Evolutionary conservation across 192 early-diverging fungal species (phyloP).

Genomic region (Coemansia sp.): DNA sequence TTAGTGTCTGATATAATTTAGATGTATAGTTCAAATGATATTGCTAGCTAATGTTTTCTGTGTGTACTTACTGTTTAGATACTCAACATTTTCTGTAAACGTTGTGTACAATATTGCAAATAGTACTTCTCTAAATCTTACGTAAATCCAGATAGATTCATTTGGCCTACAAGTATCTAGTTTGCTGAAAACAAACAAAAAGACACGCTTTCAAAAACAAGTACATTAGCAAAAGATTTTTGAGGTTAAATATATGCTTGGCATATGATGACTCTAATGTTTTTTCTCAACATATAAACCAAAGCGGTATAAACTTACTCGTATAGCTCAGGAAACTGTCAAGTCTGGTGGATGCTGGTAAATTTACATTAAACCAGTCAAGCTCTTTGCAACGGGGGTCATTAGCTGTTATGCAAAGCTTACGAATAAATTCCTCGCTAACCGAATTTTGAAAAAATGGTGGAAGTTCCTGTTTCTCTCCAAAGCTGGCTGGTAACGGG

Average conservation of each 20-base stretch:
- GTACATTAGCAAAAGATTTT: not conserved
- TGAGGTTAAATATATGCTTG: not conserved
- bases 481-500: constrained; percentile 20
- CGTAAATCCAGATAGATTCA: constrained; percentile 39
- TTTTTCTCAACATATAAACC: not conserved
- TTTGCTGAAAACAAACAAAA: not conserved
- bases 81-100: constrained; percentile 25
- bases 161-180: constrained; percentile 28
- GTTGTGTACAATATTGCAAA: constrained; percentile 27
- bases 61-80: constrained; percentile 37
- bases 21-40: not conserved
- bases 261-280: not conserved
- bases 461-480: constrained; percentile 25
- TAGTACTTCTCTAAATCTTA: constrained; percentile 26
- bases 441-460: constrained; percentile 25
- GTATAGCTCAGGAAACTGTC: constrained; percentile 14
- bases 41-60: not conserved
- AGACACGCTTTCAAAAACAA: not conserved
- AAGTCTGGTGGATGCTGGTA: constrained; percentile 10
- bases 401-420: constrained; percentile 11
- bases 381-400: constrained; percentile 10
- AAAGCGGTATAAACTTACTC: constrained; percentile 15
- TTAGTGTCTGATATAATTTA: not conserved
- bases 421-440: constrained; percentile 17
- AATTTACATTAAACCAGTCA: constrained; percentile 36